Evolutionary conservation across 2,329 filamentous ascomycete genomes (phyloP).

Genomic region (Ophiobolus disseminans): DNA sequence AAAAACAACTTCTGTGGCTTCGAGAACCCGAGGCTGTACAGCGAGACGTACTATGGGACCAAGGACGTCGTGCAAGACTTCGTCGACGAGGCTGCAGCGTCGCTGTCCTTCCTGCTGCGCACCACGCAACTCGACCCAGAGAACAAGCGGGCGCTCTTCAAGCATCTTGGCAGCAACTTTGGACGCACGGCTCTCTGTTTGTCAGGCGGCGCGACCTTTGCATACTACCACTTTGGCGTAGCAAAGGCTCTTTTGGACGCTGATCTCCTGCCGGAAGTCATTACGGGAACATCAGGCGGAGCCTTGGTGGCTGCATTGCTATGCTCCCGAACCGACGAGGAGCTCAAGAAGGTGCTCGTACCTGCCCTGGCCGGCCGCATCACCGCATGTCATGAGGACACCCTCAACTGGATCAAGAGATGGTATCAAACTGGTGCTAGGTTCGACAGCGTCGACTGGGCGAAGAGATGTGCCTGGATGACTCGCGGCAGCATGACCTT

Average conservation of each 20-base stretch:
- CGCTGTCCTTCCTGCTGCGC: constrained; percentile 71
- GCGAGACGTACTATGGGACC: constrained; percentile 97
- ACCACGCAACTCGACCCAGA: constrained; percentile 72
- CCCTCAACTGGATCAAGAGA: constrained; percentile 76
- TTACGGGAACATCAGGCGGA: constrained; percentile 94
- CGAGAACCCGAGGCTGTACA: constrained; percentile 93
- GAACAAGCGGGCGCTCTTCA: constrained; percentile 82
- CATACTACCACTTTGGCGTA: constrained; percentile 96
- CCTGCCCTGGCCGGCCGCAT: constrained; percentile 87
- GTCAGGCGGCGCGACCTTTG: constrained; percentile 91
- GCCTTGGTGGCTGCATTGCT: constrained; percentile 87
- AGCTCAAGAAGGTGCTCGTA: constrained; percentile 82
- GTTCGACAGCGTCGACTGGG: constrained; percentile 95
- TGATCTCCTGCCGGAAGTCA: constrained; percentile 85
- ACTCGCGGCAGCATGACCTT: constrained; percentile 91
- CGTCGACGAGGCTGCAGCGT: constrained; percentile 79
- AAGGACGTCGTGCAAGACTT: constrained; percentile 92
- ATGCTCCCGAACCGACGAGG: constrained; percentile 88
- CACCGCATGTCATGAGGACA: constrained; percentile 80
- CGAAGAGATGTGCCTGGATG: constrained; percentile 85
- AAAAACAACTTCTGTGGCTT: constrained; percentile 98
- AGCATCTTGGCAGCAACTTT: constrained; percentile 87
- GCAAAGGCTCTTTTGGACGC: constrained; percentile 88
- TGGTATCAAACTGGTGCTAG: constrained; percentile 94
- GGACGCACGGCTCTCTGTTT: constrained; percentile 91